Evolutionary conservation across 805 yeast species (phyloP).

Genomic region (Kluyveromyces siamensis): DNA sequence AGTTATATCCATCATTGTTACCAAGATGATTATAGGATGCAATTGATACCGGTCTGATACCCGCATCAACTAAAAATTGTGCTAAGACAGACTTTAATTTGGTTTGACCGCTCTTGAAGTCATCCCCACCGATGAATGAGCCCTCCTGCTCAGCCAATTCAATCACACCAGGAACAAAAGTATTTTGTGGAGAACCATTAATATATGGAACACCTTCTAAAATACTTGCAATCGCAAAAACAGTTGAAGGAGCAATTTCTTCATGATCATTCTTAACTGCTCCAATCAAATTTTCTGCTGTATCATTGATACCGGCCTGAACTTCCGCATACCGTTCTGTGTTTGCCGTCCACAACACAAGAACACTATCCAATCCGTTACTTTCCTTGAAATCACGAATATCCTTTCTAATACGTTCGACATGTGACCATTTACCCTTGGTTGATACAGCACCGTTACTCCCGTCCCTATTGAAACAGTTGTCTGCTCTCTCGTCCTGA

Average conservation of each 20-base stretch:
- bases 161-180: conserved; percentile 91
- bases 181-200: conserved; percentile 96
- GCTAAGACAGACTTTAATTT: conserved; percentile 94
- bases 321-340: conserved; percentile 87
- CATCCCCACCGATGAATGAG: conserved; percentile 90
- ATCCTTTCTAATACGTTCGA: conserved; percentile 76
- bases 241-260: conserved; percentile 87
- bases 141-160: conserved; percentile 74
- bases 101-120: conserved; percentile 94
- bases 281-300: conserved; percentile 66
- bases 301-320: conserved; percentile 75
- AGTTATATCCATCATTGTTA: conserved; percentile 90
- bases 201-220: conserved; percentile 84
- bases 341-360: conserved; percentile 94
- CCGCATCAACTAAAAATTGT: conserved; percentile 93
- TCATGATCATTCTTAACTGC: conserved; percentile 70
- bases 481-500: conserved; percentile 87
- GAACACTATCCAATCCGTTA: conserved; percentile 74
- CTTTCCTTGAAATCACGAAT: conserved; percentile 65
- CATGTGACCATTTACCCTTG: conserved; percentile 77
- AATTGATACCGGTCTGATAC: conserved; percentile 88
- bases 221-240: conserved; percentile 89
- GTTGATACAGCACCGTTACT: conserved; percentile 40
- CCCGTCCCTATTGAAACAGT: conserved; percentile 54
- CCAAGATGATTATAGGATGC: conserved; percentile 96